Evolutionary conservation across 225 moss, liverwort and hornwort genomes (phyloP).

Genomic region (Rhytidiadelphus loreus): DNA sequence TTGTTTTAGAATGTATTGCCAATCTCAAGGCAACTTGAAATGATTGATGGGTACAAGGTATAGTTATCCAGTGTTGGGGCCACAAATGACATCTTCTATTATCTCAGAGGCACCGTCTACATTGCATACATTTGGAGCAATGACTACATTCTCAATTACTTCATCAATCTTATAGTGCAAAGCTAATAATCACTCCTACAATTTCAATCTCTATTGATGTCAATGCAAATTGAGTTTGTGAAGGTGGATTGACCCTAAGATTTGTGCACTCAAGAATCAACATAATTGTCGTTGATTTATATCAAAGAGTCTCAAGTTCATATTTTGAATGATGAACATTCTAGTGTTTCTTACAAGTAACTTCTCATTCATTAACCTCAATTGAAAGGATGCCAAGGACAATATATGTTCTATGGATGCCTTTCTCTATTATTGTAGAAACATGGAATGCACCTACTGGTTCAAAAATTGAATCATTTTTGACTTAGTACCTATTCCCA

Average conservation of each 20-base stretch:
- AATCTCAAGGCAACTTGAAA: too few species aligned
- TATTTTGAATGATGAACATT: not conserved
- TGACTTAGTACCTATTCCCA: not conserved
- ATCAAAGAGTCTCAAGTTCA: not conserved
- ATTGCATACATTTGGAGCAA: too few species aligned
- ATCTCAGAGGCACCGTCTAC: too few species aligned
- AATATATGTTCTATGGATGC: not conserved
- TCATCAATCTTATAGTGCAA: conserved; percentile 8
- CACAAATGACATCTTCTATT: too few species aligned
- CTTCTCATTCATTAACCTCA: not conserved
- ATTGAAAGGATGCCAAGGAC: not conserved
- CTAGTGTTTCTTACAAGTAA: not conserved
- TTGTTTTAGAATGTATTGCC: too few species aligned
- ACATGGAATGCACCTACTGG: not conserved
- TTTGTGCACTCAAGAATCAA: not conserved
- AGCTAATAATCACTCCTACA: not conserved
- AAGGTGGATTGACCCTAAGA: not conserved
- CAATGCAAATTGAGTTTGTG: not conserved
- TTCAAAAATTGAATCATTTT: not conserved
- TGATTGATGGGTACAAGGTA: too few species aligned
- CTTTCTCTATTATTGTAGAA: not conserved
- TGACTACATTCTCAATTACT: too few species aligned
- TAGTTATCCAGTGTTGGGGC: too few species aligned
- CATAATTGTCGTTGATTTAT: not conserved
- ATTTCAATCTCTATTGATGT: not conserved